Percentiles rank a stretch among this genome's conserved stretches.
These are phyloP conservation scores for Plectranthus barbatus DNA, from an alignment of 257 asterid genomes.

Conservation along the genomic window DNA sequence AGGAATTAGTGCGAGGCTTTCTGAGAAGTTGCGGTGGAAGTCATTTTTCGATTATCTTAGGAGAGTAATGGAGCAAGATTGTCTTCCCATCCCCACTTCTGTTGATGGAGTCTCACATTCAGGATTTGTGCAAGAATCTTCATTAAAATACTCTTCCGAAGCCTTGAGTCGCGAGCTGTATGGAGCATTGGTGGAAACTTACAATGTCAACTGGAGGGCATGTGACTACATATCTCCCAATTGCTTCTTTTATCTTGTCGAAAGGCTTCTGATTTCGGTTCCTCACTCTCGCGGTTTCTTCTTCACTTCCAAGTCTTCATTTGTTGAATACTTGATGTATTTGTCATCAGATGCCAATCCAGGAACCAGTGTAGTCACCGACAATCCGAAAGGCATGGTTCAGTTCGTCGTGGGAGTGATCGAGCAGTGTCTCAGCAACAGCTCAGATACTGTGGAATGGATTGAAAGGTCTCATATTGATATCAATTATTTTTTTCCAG, in stretches of 20 bases:
- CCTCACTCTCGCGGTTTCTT: slow-evolving; percentile 28
- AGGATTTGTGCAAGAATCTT: too few species aligned
- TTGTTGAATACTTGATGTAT: slow-evolving; percentile 32
- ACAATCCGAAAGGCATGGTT: neutral
- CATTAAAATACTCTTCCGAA: too few species aligned
- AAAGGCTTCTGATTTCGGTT: slow-evolving; percentile 35
- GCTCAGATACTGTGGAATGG: slow-evolving; percentile 23
- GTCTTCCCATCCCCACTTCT: neutral
- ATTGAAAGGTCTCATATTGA: slow-evolving; percentile 3
- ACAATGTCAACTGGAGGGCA: slow-evolving; percentile 17
- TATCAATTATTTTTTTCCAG: slow-evolving; percentile 15
- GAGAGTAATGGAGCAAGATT: neutral
- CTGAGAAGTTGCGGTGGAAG: slow-evolving; percentile 25
- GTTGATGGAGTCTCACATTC: too few species aligned
- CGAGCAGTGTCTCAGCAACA: slow-evolving; percentile 10
- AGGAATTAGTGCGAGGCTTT: slow-evolving; percentile 10
- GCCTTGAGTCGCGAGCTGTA: slow-evolving; percentile 12
- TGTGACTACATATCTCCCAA: slow-evolving; percentile 39
- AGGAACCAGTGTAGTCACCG: neutral
- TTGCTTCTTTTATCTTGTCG: slow-evolving; percentile 55
- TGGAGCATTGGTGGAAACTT: slow-evolving; percentile 34
- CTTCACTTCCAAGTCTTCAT: slow-evolving; percentile 40
- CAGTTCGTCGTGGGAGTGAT: slow-evolving; percentile 10
- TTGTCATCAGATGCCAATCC: slow-evolving; percentile 14
- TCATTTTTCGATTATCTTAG: slow-evolving; percentile 24